Conservation (phyloP, 2,329 filamentous ascomycete species). For the Colletotrichum higginsianum region DNA sequence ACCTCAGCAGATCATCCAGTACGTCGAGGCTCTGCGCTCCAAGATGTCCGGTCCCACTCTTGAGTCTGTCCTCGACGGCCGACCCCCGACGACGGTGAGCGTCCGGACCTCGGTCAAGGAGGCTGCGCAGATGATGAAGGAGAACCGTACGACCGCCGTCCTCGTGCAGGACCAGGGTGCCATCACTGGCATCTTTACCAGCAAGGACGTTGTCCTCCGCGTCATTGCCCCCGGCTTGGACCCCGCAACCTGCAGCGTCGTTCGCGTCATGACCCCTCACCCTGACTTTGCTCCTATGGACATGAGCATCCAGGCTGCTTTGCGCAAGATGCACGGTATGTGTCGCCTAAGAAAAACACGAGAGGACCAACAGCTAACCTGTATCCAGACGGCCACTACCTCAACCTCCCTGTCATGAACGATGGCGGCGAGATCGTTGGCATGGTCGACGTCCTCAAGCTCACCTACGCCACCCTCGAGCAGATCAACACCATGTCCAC, state of each 20-base stretch:
- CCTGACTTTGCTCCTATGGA: conserved; percentile 98
- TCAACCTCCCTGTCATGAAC: conserved; percentile 99
- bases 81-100: conserved; percentile 93
- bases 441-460: conserved; percentile 98
- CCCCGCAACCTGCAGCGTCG: conserved; percentile 94
- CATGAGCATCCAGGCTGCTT: conserved; percentile 98
- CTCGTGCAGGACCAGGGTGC: conserved; percentile 96
- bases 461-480: conserved; percentile 97
- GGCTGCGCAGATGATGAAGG: conserved; percentile 96
- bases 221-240: conserved; percentile 98
- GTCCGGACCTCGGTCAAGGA: conserved; percentile 97
- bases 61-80: conserved; percentile 92
- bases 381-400: conserved; percentile 89
- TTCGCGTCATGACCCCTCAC: conserved; percentile 98
- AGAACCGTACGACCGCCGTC: conserved; percentile 97
- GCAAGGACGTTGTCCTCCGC: conserved; percentile 97
- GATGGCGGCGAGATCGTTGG: conserved; percentile 96
- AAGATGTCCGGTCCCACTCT: conserved; percentile 99
- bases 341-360: background rate
- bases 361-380: conserved; percentile 41
- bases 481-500: conserved; percentile 97
- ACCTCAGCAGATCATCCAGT: conserved; percentile 98
- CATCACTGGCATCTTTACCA: conserved; percentile 99
- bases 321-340: conserved; percentile 99
- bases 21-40: conserved; percentile 92